Evolutionary conservation across 2,329 filamentous ascomycete species (phyloP), one percentile per base, ranked within the genome.

Genomic region (Neonectria hederae): DNA sequence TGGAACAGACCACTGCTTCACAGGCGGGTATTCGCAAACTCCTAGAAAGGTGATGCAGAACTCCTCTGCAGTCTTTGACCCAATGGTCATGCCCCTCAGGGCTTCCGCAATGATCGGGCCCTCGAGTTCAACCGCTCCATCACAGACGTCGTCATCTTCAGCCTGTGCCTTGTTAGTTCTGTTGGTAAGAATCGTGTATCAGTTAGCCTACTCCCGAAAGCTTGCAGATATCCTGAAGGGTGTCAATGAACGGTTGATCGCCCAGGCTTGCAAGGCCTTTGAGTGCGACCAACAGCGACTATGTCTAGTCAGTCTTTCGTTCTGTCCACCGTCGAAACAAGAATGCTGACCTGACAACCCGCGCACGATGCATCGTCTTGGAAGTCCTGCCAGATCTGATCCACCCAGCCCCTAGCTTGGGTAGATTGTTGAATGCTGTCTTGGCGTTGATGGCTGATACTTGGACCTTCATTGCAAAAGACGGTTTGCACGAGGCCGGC

Each of bases 41-140:
- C 86, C 86, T n/a, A 87, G 75, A 59, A 88, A 75, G 5, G 83
- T 82, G 28, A 82, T 78, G 69, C 86, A 89, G 52, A 88, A 82
- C 5, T 84, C 77, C 30, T 83, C 74, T 21, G 86, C 82, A 0
- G 84, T 84, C 60, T 80, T 80, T 10, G 85, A 86, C 2, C 81
- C 80, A 21, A 87, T 72, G 6, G 71, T 74, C 67, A 88, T 80
- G 11, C 81, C 76, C 40, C 83, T 79, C 11, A 89, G 72, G 9
- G 79, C 79, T 42, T 82, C 78, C 32, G 85, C 84, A 28, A 87
- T 74, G 56, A 87, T 83, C 2, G 86, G 85, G 0, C 84, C 86
- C 72, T 89, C 85, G 1, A 80, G 79, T 5, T 76, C 77, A 28
- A 88, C 80, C 9, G 83, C 76, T 5, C 86, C 87, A 3, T 80